Percentiles rank a stretch among this genome's conserved stretches.
phyloP scores from a whole-genome alignment of 78 protist genomes.

The Dictyostelium capitatum region DNA sequence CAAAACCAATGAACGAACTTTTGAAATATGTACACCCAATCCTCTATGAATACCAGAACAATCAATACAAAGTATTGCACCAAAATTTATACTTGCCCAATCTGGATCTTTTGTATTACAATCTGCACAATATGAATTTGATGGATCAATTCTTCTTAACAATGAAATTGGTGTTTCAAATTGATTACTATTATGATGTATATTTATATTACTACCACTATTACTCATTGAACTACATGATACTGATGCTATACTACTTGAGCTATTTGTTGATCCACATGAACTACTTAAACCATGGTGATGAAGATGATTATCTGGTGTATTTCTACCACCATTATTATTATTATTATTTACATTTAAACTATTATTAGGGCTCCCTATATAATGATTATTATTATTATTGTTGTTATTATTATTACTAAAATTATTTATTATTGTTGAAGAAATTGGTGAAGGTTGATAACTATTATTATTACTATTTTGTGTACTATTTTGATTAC shows the following conservation, averaged over 20 bases:
- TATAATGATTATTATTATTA: background rate
- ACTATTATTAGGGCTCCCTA: background rate
- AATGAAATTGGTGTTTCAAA: constrained; percentile 16
- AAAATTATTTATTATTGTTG: background rate
- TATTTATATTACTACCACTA: constrained; percentile 4
- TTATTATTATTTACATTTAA: constrained; percentile 13
- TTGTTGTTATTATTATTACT: constrained; percentile 1
- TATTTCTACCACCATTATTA: background rate
- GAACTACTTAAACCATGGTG: background rate
- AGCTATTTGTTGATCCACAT: constrained; percentile 23
- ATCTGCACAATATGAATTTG: constrained; percentile 75
- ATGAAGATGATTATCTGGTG: background rate
- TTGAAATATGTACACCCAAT: constrained; percentile 90
- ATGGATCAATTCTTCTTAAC: constrained; percentile 9
- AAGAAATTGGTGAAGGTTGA: too few relatives aligned
- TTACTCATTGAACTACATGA: background rate
- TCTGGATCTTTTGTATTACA: constrained; percentile 85
- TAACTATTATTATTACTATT: background rate
- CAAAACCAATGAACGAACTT: constrained; percentile 80
- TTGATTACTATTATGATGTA: background rate
- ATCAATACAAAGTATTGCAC: constrained; percentile 86
- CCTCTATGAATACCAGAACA: constrained; percentile 92
- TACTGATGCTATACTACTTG: background rate
- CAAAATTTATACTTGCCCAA: constrained; percentile 90
- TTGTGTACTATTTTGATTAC: background rate